Conservation (phyloP, 2,329 filamentous ascomycete species). For the Colletotrichum spaethianum region DNA sequence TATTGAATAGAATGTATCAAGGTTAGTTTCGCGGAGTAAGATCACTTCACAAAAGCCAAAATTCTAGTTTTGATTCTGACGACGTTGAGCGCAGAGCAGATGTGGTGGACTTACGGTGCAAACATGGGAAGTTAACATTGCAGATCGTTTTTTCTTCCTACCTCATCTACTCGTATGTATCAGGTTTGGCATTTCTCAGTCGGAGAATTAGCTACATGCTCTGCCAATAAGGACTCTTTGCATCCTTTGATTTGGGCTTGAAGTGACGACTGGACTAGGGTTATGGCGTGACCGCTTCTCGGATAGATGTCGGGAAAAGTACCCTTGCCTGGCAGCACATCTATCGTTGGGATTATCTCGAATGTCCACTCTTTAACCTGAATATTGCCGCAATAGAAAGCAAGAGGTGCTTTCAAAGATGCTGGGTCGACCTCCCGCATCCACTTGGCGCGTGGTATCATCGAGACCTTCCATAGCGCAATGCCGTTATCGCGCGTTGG, state of each 20-base stretch:
- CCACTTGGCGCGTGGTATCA: slow-evolving; percentile 37
- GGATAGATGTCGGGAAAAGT: slow-evolving; percentile 25
- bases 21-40: too few species aligned
- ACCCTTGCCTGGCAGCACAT: not conserved
- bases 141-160: not conserved
- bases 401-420: not conserved
- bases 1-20: too few species aligned
- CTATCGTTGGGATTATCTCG: slow-evolving; percentile 2
- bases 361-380: slow-evolving; percentile 25
- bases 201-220: not conserved
- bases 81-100: too few species aligned
- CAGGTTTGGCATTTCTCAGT: not conserved
- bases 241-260: not conserved
- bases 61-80: too few species aligned
- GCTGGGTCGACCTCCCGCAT: not conserved
- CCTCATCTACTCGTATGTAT: not conserved
- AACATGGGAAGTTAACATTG: not conserved
- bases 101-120: too few species aligned
- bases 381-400: not conserved
- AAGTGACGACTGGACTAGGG: slow-evolving; percentile 8
- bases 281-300: slow-evolving; percentile 25
- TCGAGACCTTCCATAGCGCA: slow-evolving; percentile 32
- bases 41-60: too few species aligned
- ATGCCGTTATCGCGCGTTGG: slow-evolving; percentile 24
- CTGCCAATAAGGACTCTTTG: not conserved